Evolutionary conservation across 176 grass and related monocot species (phyloP).

Genomic region (Poa annua): DNA sequence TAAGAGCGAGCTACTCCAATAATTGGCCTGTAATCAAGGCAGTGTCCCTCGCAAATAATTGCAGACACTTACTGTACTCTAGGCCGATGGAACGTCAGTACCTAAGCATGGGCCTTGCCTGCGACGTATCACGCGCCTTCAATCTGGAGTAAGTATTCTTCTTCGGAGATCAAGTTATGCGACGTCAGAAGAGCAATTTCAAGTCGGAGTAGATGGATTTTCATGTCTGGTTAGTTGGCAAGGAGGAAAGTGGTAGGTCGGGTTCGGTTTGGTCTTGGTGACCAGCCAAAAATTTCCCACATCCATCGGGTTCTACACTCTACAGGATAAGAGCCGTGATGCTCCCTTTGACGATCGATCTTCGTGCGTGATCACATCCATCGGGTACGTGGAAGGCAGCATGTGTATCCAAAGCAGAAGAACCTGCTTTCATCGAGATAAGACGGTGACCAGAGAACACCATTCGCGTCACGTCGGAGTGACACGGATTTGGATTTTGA

Average conservation of each 20-base stretch:
- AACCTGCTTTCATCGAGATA: slow-evolving; percentile 8
- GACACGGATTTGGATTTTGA: not conserved
- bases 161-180: not conserved
- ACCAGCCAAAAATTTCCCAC: not conserved
- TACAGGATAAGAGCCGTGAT: not conserved
- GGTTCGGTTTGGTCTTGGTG: not conserved
- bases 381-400: not conserved
- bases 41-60: not conserved
- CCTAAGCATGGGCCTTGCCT: not conserved
- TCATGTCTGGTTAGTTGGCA: not conserved
- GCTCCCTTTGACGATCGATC: not conserved
- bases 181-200: not conserved
- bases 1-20: not conserved
- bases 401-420: not conserved
- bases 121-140: not conserved
- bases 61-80: not conserved
- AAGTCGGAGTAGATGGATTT: not conserved
- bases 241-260: not conserved
- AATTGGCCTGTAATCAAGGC: slow-evolving; percentile 9
- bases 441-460: slow-evolving; percentile 13
- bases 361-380: not conserved
- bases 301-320: not conserved
- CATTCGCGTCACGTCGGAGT: not conserved
- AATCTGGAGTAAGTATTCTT: not conserved
- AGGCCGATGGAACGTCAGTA: not conserved